phyloP scores from a whole-genome alignment of 208 protist species.

The Perkinsela sp. region DNA sequence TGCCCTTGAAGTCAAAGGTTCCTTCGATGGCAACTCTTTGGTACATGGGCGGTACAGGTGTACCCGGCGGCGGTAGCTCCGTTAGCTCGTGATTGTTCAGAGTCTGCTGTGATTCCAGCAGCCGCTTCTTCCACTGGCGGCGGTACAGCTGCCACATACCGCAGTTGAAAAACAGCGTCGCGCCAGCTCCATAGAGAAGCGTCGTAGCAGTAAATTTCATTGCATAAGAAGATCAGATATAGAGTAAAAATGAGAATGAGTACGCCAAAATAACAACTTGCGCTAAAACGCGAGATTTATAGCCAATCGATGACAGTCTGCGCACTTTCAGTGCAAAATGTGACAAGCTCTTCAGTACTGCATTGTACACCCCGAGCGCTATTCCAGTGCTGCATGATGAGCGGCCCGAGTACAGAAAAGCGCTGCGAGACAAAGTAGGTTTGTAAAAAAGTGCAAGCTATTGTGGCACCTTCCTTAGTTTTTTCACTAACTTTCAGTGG shows the following conservation, averaged over 20 bases:
- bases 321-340: no score
- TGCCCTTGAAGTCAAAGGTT: slow-evolving; percentile 51
- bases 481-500: neutral
- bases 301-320: no score
- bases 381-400: neutral
- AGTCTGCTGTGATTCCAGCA: slow-evolving; percentile 48
- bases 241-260: no score
- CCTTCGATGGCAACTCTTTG: slow-evolving; percentile 37
- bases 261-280: no score
- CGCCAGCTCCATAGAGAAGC: slow-evolving; percentile 3
- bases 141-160: slow-evolving; percentile 54
- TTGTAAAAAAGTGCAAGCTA: neutral
- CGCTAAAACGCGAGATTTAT: no score
- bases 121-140: slow-evolving; percentile 24
- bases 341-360: no score
- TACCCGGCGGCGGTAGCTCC: slow-evolving; percentile 15
- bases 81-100: slow-evolving; percentile 18
- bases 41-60: slow-evolving; percentile 3
- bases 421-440: neutral
- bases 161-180: slow-evolving; percentile 49
- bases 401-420: neutral
- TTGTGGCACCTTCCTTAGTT: neutral
- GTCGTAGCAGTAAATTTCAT: neutral
- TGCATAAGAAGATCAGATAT: no score
- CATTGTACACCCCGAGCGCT: neutral